These are phyloP conservation scores for Cystofilobasidium macerans DNA, from an alignment of 768 basidiomycete genomes.

Conservation along the genomic window DNA sequence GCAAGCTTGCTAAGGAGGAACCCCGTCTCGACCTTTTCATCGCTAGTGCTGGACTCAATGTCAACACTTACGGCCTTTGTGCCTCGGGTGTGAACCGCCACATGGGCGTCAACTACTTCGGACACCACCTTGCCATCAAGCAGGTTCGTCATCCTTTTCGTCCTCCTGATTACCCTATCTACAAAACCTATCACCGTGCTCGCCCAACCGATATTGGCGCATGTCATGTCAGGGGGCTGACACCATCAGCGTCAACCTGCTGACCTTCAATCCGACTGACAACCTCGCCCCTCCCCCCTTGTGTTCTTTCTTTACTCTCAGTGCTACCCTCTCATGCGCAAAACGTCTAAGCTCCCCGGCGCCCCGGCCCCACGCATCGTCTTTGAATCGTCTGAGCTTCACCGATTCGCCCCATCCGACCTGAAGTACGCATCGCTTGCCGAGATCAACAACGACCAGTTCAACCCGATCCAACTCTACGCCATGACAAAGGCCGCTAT, in stretches of 20 bases:
- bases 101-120: conserved; percentile 37
- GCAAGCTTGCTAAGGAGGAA: conserved; percentile 27
- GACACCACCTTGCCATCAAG: conserved; percentile 43
- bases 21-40: conserved; percentile 34
- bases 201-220: no score
- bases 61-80: conserved; percentile 31
- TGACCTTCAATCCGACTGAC: no score
- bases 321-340: conserved; percentile 40
- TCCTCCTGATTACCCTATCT: no score
- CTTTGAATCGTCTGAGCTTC: conserved; percentile 41
- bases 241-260: no score
- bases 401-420: conserved; percentile 38
- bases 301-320: no score
- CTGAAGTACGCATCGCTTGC: conserved; percentile 38
- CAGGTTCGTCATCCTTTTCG: conserved; percentile 27
- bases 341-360: conserved; percentile 35
- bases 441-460: conserved; percentile 39
- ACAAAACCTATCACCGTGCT: no score
- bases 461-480: conserved; percentile 37
- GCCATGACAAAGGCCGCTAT: conserved; percentile 43
- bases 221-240: no score
- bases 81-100: conserved; percentile 30
- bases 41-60: conserved; percentile 33
- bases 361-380: conserved; percentile 40
- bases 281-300: no score